Conservation (phyloP, 225 moss, liverwort and hornwort species). For the Anthoceros angustus region DNA sequence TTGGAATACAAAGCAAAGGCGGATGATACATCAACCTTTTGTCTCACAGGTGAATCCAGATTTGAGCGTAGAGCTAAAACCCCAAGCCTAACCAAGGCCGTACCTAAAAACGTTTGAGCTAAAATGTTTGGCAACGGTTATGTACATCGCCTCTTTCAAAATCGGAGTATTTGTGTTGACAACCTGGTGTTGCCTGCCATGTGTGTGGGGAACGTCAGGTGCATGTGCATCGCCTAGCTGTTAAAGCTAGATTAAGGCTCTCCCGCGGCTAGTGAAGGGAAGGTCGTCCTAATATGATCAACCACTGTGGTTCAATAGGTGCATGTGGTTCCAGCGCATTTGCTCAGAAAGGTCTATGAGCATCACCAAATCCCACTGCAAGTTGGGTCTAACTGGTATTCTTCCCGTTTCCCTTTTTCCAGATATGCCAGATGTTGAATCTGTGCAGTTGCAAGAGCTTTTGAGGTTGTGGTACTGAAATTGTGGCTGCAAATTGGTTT, state of each 20-base stretch:
- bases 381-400: slow-evolving; percentile 88
- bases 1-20: no score
- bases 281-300: no score
- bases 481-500: slow-evolving; percentile 5
- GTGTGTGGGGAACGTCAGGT: not conserved
- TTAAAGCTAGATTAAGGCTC: not conserved
- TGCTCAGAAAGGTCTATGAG: slow-evolving; percentile 96
- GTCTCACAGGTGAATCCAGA: slow-evolving; percentile 73
- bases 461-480: not conserved
- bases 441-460: slow-evolving; percentile 1
- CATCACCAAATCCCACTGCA: slow-evolving; percentile 98
- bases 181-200: not conserved
- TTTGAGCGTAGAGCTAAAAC: slow-evolving; percentile 80
- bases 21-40: not conserved
- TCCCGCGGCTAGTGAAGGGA: not conserved
- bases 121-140: slow-evolving; percentile 99
- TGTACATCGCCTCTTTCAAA: slow-evolving; percentile 6
- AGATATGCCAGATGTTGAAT: not conserved
- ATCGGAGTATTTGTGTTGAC: no score
- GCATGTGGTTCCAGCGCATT: slow-evolving; percentile 82
- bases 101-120: slow-evolving; percentile 95
- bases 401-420: not conserved
- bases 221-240: not conserved
- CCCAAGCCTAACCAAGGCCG: slow-evolving; percentile 95
- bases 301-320: slow-evolving; percentile 43